phyloP scores from a whole-genome alignment of 768 basidiomycete species.

The Cyclocybe cylindracea region DNA sequence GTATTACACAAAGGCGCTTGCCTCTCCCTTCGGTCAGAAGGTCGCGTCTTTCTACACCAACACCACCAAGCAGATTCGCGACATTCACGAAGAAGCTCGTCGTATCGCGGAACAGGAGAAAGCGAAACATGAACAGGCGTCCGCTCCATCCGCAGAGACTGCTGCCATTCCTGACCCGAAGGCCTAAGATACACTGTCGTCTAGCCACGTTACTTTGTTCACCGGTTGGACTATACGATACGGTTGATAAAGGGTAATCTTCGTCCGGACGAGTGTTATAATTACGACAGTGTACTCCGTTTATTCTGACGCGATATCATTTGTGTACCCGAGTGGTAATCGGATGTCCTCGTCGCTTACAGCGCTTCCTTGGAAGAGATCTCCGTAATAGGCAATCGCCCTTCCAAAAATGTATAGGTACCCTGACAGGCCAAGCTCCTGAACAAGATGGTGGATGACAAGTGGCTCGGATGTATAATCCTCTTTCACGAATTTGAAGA shows the following conservation, averaged over 20 bases:
- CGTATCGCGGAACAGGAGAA: constrained; percentile 75
- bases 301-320: not conserved
- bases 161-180: constrained; percentile 8
- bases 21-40: constrained; percentile 76
- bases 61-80: constrained; percentile 84
- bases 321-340: not conserved
- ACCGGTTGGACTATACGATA: too few species aligned
- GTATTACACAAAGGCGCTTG: constrained; percentile 79
- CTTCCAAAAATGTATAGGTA: too few species aligned
- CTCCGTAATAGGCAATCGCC: too few species aligned
- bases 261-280: not conserved
- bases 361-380: too few species aligned
- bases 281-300: too few species aligned
- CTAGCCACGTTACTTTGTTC: not conserved
- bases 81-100: constrained; percentile 92
- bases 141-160: constrained; percentile 12
- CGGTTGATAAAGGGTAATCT: too few species aligned
- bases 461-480: too few species aligned
- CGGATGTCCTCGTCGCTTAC: too few species aligned
- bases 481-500: too few species aligned
- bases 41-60: constrained; percentile 83
- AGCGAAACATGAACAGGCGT: constrained; percentile 7
- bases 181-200: constrained; percentile 18
- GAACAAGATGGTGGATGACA: too few species aligned
- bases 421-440: too few species aligned